Conservation (phyloP, 2,329 filamentous ascomycete genomes). For the Botrytis pseudocinerea region DNA sequence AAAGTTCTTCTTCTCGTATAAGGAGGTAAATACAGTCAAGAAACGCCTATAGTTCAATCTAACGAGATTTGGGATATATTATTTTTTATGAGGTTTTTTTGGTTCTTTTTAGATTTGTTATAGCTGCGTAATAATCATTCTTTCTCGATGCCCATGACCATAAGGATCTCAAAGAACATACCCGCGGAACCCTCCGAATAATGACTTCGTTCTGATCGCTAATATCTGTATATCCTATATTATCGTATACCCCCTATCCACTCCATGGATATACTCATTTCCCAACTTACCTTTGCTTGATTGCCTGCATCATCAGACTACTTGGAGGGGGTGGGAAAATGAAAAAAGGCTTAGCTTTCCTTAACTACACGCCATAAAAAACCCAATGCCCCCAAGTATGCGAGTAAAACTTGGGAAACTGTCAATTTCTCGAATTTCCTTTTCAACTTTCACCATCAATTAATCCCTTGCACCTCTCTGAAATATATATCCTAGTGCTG, state of each 20-base stretch:
- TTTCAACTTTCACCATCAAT: not conserved
- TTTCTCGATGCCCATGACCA: not conserved
- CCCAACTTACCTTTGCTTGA: not conserved
- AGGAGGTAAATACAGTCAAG: not conserved
- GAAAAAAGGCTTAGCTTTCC: not conserved
- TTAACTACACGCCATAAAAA: not conserved
- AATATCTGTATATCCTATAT: not conserved
- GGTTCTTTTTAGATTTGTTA: not conserved
- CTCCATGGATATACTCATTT: not conserved
- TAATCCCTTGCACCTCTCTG: not conserved
- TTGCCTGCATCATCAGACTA: not conserved
- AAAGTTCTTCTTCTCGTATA: not conserved
- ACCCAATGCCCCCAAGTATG: not conserved
- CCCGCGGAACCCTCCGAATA: not conserved
- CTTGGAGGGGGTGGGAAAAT: not conserved
- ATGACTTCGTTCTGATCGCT: not conserved
- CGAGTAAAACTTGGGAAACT: not conserved
- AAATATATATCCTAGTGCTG: not conserved
- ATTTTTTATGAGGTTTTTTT: not conserved
- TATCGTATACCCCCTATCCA: not conserved
- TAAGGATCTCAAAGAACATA: not conserved
- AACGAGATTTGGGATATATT: not conserved
- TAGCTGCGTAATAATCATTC: not conserved
- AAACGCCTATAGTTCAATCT: not conserved
- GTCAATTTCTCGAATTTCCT: not conserved